These are phyloP conservation scores for Tetracladium marchalianum DNA, from an alignment of 495 filamentous ascomycete genomes.

Conservation along the genomic window DNA sequence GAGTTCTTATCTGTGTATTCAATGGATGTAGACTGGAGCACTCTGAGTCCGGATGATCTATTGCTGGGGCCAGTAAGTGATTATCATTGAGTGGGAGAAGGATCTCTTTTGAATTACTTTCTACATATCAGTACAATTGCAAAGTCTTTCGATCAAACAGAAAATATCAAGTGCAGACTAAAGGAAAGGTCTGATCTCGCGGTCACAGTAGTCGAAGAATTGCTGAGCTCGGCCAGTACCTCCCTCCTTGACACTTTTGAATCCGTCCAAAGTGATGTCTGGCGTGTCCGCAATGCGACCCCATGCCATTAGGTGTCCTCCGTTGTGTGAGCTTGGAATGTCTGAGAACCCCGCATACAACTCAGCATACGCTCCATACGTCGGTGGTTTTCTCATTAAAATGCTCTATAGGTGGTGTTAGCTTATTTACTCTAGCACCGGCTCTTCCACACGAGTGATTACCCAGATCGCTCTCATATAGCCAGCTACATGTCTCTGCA, in stretches of 20 bases:
- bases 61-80: too few species aligned
- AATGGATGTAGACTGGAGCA: too few species aligned
- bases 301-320: slow-evolving; percentile 22
- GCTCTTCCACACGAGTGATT: neutral
- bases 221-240: slow-evolving; percentile 20
- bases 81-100: too few species aligned
- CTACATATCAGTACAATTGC: too few species aligned
- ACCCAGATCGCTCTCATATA: slow-evolving; percentile 5
- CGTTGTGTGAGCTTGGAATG: slow-evolving; percentile 17
- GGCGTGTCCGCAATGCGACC: slow-evolving; percentile 19
- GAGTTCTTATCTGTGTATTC: too few species aligned
- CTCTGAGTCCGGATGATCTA: too few species aligned
- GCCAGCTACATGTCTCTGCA: slow-evolving; percentile 17
- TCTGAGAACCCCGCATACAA: slow-evolving; percentile 30
- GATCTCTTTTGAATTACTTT: too few species aligned
- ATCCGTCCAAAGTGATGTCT: slow-evolving; percentile 8
- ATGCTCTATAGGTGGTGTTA: neutral
- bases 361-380: slow-evolving; percentile 33
- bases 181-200: slow-evolving; percentile 5
- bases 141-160: too few species aligned
- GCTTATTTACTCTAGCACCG: neutral
- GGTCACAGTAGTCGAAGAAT: slow-evolving; percentile 24
- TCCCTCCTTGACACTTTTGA: slow-evolving; percentile 12
- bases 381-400: slow-evolving; percentile 12
- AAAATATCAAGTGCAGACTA: neutral